Evolutionary conservation across 2,329 filamentous ascomycete species (phyloP).

Genomic region (Fusarium phyllophilum): DNA sequence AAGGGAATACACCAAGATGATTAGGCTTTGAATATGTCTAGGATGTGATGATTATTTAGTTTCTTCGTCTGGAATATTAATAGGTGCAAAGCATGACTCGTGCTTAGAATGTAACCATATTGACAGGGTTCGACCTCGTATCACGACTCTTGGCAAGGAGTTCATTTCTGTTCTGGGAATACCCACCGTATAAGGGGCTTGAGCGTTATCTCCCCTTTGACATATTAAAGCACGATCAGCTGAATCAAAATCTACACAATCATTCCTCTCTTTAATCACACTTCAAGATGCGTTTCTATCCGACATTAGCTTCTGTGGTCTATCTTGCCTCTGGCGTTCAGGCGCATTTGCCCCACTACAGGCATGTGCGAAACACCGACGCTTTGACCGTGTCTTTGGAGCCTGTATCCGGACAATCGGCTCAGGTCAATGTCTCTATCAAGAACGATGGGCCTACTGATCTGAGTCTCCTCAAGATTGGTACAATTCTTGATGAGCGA

Average conservation of each 20-base stretch:
- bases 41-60: too few relatives aligned
- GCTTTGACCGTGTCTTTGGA: not conserved
- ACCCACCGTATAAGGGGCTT: not conserved
- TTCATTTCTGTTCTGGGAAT: not conserved
- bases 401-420: not conserved
- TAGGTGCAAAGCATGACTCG: not conserved
- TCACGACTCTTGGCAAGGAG: not conserved
- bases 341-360: not conserved
- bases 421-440: slow-evolving; percentile 11
- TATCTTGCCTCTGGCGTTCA: not conserved
- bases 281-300: not conserved
- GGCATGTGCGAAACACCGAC: not conserved
- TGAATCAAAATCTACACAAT: fast-evolving
- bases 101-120: not conserved
- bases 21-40: too few relatives aligned
- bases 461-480: slow-evolving; percentile 18
- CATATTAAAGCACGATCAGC: not conserved
- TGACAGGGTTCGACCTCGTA: not conserved
- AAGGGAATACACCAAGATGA: too few relatives aligned
- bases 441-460: slow-evolving; percentile 4
- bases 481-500: slow-evolving; percentile 25
- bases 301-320: not conserved
- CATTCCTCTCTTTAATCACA: too few relatives aligned
- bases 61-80: not conserved
- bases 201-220: not conserved